A percentile compares a stretch with the other conserved stretches of the same genome.
Evolutionary conservation across 441 rosid genomes (phyloP).

Genomic region (Breynia disticha): DNA sequence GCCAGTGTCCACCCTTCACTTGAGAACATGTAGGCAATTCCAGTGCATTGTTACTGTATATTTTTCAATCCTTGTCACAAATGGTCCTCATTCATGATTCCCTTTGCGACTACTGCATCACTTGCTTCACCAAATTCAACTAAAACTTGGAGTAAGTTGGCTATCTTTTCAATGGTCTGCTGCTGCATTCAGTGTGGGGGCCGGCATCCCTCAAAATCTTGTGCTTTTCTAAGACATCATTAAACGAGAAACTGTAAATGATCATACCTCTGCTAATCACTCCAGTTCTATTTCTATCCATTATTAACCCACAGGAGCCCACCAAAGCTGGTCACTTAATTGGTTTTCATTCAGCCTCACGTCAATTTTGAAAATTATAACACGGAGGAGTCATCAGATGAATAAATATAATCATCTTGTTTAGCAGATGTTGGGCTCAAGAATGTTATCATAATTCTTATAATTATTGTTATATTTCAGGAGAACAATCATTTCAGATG

Average conservation of each 20-base stretch:
- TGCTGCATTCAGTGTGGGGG: no score
- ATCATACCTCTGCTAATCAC: not conserved
- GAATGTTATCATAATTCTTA: conserved; percentile 14
- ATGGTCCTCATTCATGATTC: no score
- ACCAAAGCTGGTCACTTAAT: conserved; percentile 6
- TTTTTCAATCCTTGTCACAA: no score
- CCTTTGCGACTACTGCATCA: no score
- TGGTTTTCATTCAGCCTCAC: conserved; percentile 7
- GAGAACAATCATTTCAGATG: conserved; percentile 14
- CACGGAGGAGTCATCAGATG: conserved; percentile 6
- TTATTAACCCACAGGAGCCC: not conserved
- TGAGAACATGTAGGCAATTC: no score
- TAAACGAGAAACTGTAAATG: not conserved
- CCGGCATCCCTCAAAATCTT: no score
- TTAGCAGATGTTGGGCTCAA: conserved; percentile 15
- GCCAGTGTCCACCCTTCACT: not conserved
- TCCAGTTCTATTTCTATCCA: not conserved
- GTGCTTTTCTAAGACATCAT: no score
- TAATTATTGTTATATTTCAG: conserved; percentile 22
- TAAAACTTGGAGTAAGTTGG: no score
- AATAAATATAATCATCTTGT: conserved; percentile 15
- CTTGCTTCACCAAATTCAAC: no score
- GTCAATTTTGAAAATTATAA: conserved; percentile 4
- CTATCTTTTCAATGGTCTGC: no score
- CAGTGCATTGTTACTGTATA: not conserved